phyloP scores from a whole-genome alignment of 1,284 basidiomycete species.

The Omphalotus olearius region DNA sequence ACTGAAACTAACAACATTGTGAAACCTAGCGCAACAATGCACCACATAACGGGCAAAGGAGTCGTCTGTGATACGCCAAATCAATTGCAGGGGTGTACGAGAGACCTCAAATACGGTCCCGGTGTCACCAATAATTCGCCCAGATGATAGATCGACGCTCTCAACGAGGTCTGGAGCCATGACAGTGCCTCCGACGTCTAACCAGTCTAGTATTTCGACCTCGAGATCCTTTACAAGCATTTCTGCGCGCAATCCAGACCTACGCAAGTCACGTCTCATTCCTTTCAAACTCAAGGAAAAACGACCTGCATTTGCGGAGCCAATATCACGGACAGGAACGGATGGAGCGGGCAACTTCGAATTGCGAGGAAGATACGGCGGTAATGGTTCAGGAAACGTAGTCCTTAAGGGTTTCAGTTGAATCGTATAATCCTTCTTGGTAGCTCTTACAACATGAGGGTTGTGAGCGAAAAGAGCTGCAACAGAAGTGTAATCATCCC shows the following conservation, averaged over 20 bases:
- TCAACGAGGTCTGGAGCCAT: conserved; percentile 35
- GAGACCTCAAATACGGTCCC: conserved; percentile 58
- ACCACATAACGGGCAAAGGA: conserved; percentile 73
- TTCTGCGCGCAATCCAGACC: conserved; percentile 54
- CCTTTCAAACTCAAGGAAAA: conserved; percentile 75
- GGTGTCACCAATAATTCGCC: conserved; percentile 46
- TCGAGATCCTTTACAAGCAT: conserved; percentile 63
- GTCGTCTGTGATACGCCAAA: conserved; percentile 68
- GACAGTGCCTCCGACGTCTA: conserved; percentile 51
- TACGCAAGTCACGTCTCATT: conserved; percentile 61
- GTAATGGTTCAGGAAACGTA: conserved; percentile 75
- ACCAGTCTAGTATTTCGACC: conserved; percentile 58
- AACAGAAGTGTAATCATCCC: background rate
- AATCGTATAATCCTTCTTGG: conserved; percentile 48
- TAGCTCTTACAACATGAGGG: conserved; percentile 60
- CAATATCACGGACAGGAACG: conserved; percentile 39
- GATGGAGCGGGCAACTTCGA: conserved; percentile 42
- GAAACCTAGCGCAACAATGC: conserved; percentile 76
- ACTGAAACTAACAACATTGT: conserved; percentile 79
- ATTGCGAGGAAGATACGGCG: conserved; percentile 60
- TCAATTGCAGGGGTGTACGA: conserved; percentile 58
- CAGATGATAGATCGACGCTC: conserved; percentile 27
- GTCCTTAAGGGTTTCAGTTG: conserved; percentile 38
- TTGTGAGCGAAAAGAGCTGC: conserved; percentile 68
- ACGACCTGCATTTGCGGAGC: conserved; percentile 63